Evolutionary conservation across 768 basidiomycete genomes (phyloP).

Genomic region (Trametes cingulata): DNA sequence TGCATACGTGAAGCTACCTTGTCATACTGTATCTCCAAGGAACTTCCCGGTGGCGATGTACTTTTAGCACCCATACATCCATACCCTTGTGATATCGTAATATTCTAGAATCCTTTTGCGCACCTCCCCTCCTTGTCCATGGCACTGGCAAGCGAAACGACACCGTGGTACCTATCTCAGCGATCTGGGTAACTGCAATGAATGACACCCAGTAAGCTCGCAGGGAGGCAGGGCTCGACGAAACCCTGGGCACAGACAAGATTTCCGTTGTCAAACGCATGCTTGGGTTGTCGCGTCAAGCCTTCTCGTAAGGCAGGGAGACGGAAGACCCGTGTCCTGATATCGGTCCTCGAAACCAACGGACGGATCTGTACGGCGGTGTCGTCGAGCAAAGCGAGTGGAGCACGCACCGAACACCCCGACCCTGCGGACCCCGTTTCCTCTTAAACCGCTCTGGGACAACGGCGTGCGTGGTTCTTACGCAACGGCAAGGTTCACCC

Average conservation of each 20-base stretch:
- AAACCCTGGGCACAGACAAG: too few species aligned
- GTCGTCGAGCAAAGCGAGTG: too few species aligned
- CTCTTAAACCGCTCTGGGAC: neutral
- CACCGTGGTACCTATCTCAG: neutral
- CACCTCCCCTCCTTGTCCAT: neutral
- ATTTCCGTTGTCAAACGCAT: too few species aligned
- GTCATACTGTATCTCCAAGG: constrained; percentile 11
- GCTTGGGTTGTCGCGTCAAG: too few species aligned
- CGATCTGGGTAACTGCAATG: neutral
- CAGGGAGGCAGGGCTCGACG: neutral
- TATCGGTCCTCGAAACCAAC: too few species aligned
- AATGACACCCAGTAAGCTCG: neutral
- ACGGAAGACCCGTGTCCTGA: too few species aligned
- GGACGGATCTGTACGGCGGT: too few species aligned
- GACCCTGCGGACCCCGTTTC: neutral
- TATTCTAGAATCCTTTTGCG: neutral
- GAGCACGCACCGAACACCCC: neutral
- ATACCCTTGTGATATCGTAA: constrained; percentile 10
- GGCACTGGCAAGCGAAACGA: neutral
- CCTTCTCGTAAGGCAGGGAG: too few species aligned
- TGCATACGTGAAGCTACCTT: neutral
- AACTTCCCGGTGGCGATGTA: constrained; percentile 13
- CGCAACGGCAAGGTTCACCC: neutral
- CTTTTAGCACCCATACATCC: constrained; percentile 12
- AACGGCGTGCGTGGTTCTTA: neutral